These are phyloP conservation scores for Neofusicoccum umdonicola DNA, from an alignment of 2,329 filamentous ascomycete genomes.

Conservation along the genomic window DNA sequence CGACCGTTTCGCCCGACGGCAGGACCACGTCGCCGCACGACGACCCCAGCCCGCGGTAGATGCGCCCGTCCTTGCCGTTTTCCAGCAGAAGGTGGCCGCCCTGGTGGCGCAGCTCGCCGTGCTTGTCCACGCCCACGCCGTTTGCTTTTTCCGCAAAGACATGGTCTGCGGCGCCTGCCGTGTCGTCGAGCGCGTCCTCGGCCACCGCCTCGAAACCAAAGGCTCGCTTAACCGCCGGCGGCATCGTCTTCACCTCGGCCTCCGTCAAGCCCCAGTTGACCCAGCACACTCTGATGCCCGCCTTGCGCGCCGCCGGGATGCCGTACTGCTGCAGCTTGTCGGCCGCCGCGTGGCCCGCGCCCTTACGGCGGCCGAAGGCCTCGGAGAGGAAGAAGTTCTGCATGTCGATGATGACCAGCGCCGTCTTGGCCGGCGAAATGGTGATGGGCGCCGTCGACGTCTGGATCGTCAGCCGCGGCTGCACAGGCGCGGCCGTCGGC, in stretches of 20 bases:
- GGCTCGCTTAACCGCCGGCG: slow-evolving; percentile 37
- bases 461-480: slow-evolving; percentile 22
- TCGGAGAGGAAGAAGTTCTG: slow-evolving; percentile 43
- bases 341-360: slow-evolving; percentile 28
- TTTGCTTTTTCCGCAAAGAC: slow-evolving; percentile 15
- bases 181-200: slow-evolving; percentile 19
- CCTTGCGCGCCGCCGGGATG: slow-evolving; percentile 40
- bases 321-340: slow-evolving; percentile 32
- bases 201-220: slow-evolving; percentile 33
- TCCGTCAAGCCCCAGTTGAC: slow-evolving; percentile 44
- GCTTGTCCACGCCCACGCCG: slow-evolving; percentile 32
- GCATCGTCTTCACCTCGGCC: slow-evolving; percentile 35
- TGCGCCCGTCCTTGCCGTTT: slow-evolving; percentile 21
- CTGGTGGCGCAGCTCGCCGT: slow-evolving; percentile 19
- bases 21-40: slow-evolving; percentile 24
- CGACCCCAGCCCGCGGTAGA: slow-evolving; percentile 35
- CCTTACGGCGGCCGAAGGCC: slow-evolving; percentile 24
- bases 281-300: slow-evolving; percentile 40
- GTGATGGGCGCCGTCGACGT: slow-evolving; percentile 30
- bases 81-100: slow-evolving; percentile 20
- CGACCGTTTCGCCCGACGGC: slow-evolving; percentile 23
- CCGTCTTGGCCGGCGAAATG: slow-evolving; percentile 36
- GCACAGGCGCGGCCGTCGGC: slow-evolving; percentile 25
- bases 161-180: neutral
- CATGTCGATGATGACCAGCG: slow-evolving; percentile 45